Percentiles rank a stretch among this genome's conserved stretches.
Evolutionary conservation across 1,139 yeast species (phyloP).

Genomic region (Debaryomyces psychrophilus): DNA sequence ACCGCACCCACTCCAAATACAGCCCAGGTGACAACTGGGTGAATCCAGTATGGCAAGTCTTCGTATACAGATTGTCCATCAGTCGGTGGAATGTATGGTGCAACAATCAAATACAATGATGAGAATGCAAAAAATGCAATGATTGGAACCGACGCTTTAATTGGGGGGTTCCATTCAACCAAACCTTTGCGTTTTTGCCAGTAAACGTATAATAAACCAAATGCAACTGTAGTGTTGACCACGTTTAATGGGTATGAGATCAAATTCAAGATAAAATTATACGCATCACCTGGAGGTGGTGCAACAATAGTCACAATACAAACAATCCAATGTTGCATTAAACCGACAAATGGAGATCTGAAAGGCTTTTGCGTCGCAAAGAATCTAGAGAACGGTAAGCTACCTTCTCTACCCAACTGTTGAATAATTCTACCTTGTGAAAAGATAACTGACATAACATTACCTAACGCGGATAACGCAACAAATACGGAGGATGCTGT

Average conservation of each 20-base stretch:
- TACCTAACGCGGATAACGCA: conserved; percentile 54
- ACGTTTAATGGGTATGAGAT: conserved; percentile 55
- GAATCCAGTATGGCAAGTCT: conserved; percentile 73
- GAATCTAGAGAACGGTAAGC: conserved; percentile 49
- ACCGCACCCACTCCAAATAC: conserved; percentile 69
- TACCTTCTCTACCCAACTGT: conserved; percentile 53
- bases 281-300: conserved; percentile 55
- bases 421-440: conserved; percentile 55
- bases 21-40: conserved; percentile 83
- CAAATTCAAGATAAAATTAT: conserved; percentile 52
- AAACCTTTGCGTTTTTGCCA: conserved; percentile 55
- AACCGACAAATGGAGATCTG: conserved; percentile 54
- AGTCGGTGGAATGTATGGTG: conserved; percentile 81
- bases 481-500: conserved; percentile 53
- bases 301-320: conserved; percentile 51
- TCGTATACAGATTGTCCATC: conserved; percentile 68
- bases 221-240: conserved; percentile 50
- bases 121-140: conserved; percentile 66
- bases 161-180: conserved; percentile 73
- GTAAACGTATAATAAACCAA: conserved; percentile 45
- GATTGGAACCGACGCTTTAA: conserved; percentile 67
- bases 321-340: conserved; percentile 61
- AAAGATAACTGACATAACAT: conserved; percentile 51
- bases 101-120: conserved; percentile 70
- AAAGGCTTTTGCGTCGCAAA: conserved; percentile 50